Evolutionary conservation across 805 yeast species (phyloP).

Genomic region (Naumovozyma baii): DNA sequence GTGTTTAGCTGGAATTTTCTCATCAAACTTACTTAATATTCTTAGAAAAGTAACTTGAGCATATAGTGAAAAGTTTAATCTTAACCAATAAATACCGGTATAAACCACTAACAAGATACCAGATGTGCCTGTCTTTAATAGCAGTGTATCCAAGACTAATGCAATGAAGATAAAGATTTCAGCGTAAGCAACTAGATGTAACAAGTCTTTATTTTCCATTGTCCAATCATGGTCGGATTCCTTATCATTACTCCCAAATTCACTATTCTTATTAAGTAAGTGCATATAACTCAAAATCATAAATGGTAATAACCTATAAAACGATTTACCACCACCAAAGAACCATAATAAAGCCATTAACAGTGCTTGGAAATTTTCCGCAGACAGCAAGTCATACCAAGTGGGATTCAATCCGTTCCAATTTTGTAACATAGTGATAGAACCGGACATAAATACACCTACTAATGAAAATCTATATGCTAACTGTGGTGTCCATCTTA

Average conservation of each 20-base stretch:
- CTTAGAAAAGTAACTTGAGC: conserved; percentile 30
- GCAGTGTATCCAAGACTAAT: conserved; percentile 47
- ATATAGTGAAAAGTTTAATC: conserved; percentile 45
- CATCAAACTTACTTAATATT: conserved; percentile 24
- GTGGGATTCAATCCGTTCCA: conserved; percentile 55
- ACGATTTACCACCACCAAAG: conserved; percentile 53
- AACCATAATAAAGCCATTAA: conserved; percentile 50
- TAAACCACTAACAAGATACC: conserved; percentile 59
- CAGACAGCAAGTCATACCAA: conserved; percentile 52
- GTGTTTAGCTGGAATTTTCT: conserved; percentile 28
- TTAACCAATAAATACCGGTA: conserved; percentile 56
- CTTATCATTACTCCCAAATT: conserved; percentile 9
- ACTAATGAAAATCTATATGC: conserved; percentile 45
- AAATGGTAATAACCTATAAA: conserved; percentile 57
- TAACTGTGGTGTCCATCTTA: conserved; percentile 37
- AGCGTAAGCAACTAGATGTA: conserved; percentile 43
- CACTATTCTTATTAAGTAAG: conserved; percentile 29
- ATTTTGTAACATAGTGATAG: conserved; percentile 46
- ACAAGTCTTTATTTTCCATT: conserved; percentile 12
- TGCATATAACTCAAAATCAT: conserved; percentile 50
- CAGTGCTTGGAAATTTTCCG: conserved; percentile 67
- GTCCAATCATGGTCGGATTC: conserved; percentile 7
- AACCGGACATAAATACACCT: conserved; percentile 46
- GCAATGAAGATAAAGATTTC: conserved; percentile 48
- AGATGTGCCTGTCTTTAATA: conserved; percentile 51